Evolutionary conservation across 2,329 filamentous ascomycete species (phyloP).

Genomic region (Trichoderma sp.): DNA sequence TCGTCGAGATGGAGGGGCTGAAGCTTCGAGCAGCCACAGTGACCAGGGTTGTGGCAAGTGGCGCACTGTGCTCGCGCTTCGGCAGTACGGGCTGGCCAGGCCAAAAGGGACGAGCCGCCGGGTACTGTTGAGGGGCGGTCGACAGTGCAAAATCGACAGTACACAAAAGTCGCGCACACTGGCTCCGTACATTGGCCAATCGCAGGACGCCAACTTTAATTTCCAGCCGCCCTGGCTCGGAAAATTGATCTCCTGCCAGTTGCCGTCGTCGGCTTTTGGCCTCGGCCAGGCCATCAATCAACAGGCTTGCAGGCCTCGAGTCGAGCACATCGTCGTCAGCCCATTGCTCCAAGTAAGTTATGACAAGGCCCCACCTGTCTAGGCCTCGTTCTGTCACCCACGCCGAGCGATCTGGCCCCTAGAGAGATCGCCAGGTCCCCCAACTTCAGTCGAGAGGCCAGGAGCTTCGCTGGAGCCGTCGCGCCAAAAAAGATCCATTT

Average conservation of each 20-base stretch:
- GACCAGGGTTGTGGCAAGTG: neutral
- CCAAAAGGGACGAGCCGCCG: neutral
- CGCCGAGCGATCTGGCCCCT: constrained; percentile 22
- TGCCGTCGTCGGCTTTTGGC: constrained; percentile 11
- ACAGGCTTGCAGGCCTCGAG: neutral
- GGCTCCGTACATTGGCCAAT: constrained; percentile 14
- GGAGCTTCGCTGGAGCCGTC: constrained; percentile 14
- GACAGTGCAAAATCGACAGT: neutral
- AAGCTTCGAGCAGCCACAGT: constrained; percentile 14
- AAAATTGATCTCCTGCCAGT: constrained; percentile 19
- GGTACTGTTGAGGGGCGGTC: neutral
- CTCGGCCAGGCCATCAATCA: neutral
- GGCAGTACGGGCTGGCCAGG: neutral
- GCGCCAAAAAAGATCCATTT: constrained; percentile 14
- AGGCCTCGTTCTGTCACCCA: constrained; percentile 14
- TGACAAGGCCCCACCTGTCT: constrained; percentile 16
- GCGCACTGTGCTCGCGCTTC: constrained; percentile 4
- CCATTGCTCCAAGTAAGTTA: constrained; percentile 1
- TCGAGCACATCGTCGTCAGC: neutral
- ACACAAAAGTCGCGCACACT: neutral
- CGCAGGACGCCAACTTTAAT: constrained; percentile 17
- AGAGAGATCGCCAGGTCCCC: constrained; percentile 23
- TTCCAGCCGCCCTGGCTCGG: constrained; percentile 11
- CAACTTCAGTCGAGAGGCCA: neutral
- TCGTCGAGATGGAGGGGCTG: constrained; percentile 10